Conservation (phyloP, 1,284 basidiomycete species). For the Ceratobasidium sp. region DNA sequence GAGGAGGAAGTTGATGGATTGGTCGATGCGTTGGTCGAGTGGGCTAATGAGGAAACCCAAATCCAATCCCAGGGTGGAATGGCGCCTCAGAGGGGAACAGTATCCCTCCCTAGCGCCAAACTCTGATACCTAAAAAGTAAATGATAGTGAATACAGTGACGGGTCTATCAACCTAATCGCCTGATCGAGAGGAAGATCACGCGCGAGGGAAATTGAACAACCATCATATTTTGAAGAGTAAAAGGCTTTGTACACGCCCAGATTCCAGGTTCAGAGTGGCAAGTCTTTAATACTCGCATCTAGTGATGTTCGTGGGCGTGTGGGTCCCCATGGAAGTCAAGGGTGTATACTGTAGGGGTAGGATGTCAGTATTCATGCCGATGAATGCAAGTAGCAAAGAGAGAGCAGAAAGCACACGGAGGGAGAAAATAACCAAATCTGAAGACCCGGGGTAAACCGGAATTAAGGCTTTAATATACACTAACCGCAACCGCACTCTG, state of each 20-base stretch:
- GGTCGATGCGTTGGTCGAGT: slow-evolving; percentile 59
- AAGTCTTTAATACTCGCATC: not conserved
- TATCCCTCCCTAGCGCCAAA: slow-evolving; percentile 17
- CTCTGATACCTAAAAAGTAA: slow-evolving; percentile 14
- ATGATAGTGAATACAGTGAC: not conserved
- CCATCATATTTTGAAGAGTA: slow-evolving; percentile 26
- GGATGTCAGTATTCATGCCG: not conserved
- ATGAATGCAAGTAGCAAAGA: not conserved
- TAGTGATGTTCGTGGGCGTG: slow-evolving; percentile 48
- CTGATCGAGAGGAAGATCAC: slow-evolving; percentile 2
- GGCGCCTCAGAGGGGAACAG: slow-evolving; percentile 1
- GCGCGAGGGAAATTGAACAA: slow-evolving; percentile 16
- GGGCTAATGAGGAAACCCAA: slow-evolving; percentile 53
- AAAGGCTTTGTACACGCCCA: slow-evolving; percentile 18
- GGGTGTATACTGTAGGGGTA: slow-evolving; percentile 47
- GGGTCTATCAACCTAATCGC: not conserved
- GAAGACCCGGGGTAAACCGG: not conserved
- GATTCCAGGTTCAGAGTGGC: slow-evolving; percentile 1
- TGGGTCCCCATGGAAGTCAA: slow-evolving; percentile 49
- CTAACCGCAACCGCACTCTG: slow-evolving; percentile 88
- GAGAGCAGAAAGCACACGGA: not conserved
- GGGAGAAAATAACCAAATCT: not conserved
- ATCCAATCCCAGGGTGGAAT: not conserved
- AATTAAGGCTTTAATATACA: slow-evolving; percentile 41
- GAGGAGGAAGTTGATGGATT: slow-evolving; percentile 66